Percentiles rank a stretch among this genome's conserved stretches.
Conservation (phyloP, 345 rosid species). For the Lagerstroemia speciosa region DNA sequence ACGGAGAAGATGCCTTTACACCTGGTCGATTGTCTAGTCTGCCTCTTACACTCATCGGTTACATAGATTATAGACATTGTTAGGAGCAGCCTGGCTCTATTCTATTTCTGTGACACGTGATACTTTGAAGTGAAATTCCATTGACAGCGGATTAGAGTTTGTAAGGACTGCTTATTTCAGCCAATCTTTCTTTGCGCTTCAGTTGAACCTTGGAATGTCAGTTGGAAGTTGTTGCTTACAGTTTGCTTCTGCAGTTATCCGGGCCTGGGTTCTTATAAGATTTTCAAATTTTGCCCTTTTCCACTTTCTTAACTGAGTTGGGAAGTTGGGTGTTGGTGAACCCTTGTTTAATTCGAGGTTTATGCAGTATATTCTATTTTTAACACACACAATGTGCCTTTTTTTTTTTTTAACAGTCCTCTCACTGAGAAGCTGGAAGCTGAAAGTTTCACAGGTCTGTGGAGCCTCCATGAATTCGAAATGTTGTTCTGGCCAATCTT, state of each 20-base stretch:
- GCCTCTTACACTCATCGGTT: background rate
- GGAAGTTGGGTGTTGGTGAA: background rate
- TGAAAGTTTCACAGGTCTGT: background rate
- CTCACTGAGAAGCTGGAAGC: conserved; percentile 3
- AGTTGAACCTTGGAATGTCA: too few species aligned
- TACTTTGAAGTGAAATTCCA: background rate
- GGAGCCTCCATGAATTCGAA: background rate
- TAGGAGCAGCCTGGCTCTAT: background rate
- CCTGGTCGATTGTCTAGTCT: background rate
- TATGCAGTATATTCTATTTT: background rate
- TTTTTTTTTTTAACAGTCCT: conserved; percentile 7
- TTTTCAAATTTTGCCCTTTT: too few species aligned
- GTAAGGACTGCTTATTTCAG: background rate
- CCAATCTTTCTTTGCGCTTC: too few species aligned
- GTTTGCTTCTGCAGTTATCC: too few species aligned
- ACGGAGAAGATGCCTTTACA: background rate
- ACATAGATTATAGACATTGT: background rate
- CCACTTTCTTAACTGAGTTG: background rate
- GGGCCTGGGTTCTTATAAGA: background rate
- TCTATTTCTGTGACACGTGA: background rate
- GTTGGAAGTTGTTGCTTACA: too few species aligned
- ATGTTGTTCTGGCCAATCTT: background rate
- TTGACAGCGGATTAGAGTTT: background rate
- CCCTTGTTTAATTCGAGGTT: background rate
- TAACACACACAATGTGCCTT: background rate